phyloP scores from a whole-genome alignment of 768 basidiomycete species.

The Termitomyces bulborhizus region DNA sequence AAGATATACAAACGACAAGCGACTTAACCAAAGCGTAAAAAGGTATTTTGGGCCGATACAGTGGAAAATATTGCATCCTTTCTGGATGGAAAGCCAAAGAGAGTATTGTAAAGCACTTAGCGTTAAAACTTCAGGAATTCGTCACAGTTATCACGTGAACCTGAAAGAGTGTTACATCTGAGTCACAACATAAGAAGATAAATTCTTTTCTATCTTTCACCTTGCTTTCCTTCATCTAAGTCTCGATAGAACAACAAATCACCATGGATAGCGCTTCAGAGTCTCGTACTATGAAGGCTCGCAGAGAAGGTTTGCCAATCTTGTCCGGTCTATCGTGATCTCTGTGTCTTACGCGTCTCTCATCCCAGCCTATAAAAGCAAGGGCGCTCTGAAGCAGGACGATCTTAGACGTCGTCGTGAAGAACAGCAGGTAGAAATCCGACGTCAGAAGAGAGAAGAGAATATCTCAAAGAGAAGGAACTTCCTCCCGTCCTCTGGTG shows the following conservation, averaged over 20 bases:
- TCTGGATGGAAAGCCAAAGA: conserved; percentile 35
- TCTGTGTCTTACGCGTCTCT: conserved; percentile 31
- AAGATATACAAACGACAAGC: not conserved
- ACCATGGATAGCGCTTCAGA: conserved; percentile 41
- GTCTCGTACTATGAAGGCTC: conserved; percentile 69
- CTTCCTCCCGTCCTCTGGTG: conserved; percentile 66
- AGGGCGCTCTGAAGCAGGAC: conserved; percentile 83
- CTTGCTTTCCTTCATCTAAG: conserved; percentile 17
- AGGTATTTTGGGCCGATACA: conserved; percentile 47
- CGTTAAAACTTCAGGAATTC: not conserved
- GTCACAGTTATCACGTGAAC: conserved; percentile 22
- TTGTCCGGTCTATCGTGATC: conserved; percentile 20
- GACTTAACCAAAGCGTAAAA: conserved; percentile 7
- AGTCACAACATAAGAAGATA: conserved; percentile 19
- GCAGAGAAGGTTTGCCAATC: conserved; percentile 57
- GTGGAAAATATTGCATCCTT: conserved; percentile 54
- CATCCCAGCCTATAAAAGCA: conserved; percentile 78
- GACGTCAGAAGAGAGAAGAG: conserved; percentile 97
- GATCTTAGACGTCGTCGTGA: conserved; percentile 95
- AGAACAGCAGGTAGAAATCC: conserved; percentile 98
- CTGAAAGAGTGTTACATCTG: conserved; percentile 21
- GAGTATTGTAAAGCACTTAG: not conserved
- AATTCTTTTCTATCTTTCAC: conserved; percentile 25
- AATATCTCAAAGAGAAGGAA: conserved; percentile 97
- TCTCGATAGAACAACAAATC: conserved; percentile 15